These are phyloP conservation scores for Hericium erinaceus DNA, from an alignment of 768 basidiomycete genomes.

Conservation along the genomic window DNA sequence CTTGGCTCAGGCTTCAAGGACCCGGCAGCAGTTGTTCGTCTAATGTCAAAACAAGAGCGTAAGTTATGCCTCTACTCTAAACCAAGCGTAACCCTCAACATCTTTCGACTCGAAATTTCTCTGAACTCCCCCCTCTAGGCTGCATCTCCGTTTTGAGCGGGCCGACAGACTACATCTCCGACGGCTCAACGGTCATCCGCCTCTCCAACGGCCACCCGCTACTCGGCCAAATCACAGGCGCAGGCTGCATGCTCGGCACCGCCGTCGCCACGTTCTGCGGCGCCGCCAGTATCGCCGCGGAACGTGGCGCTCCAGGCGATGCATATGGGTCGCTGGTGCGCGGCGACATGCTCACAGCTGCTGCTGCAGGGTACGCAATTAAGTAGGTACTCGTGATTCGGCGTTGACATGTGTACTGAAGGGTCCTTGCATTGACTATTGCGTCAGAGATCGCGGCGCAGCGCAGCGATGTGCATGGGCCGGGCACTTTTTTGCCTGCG, in stretches of 20 bases:
- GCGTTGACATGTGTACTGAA: conserved; percentile 18
- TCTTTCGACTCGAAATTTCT: not conserved
- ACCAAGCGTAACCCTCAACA: not conserved
- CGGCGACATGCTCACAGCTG: conserved; percentile 70
- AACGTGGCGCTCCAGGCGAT: conserved; percentile 15
- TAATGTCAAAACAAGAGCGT: conserved; percentile 70
- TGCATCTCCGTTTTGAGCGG: conserved; percentile 81
- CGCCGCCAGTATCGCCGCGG: conserved; percentile 40
- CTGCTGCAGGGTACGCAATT: conserved; percentile 66
- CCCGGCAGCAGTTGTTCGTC: conserved; percentile 58
- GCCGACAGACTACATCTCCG: conserved; percentile 71
- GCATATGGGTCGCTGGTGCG: conserved; percentile 41
- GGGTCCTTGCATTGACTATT: conserved; percentile 44
- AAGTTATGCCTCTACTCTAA: conserved; percentile 18
- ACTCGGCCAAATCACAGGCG: conserved; percentile 79
- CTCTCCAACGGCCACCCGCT: conserved; percentile 66
- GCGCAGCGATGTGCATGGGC: conserved; percentile 44
- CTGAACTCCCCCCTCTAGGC: conserved; percentile 31
- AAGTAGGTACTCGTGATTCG: not conserved
- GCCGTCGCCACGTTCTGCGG: conserved; percentile 76
- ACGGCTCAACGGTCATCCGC: conserved; percentile 61
- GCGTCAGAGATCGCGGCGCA: conserved; percentile 52
- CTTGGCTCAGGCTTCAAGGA: conserved; percentile 68
- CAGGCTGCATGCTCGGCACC: conserved; percentile 79
- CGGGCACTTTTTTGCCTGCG: conserved; percentile 56